Evolutionary conservation across 148 eudicot species (phyloP).

Genomic region (Vaccinium vitisidaea): DNA sequence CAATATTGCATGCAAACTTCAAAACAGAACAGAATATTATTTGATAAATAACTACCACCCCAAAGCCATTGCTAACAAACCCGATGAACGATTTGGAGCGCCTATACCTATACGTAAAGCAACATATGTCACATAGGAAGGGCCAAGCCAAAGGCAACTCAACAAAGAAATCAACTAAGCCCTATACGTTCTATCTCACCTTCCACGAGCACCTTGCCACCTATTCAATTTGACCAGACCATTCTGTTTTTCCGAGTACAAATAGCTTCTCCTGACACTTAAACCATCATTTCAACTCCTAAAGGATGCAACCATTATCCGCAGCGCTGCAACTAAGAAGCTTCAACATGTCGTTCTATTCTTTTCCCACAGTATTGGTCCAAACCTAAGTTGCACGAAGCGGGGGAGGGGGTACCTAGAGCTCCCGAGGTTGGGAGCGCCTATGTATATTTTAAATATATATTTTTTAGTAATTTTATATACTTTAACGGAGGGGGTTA

Average conservation of each 20-base stretch:
- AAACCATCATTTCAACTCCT: not conserved
- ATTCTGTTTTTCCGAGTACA: not conserved
- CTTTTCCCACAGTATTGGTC: not conserved
- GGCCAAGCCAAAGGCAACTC: not conserved
- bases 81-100: not conserved
- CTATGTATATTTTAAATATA: too few relatives aligned
- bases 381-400: too few relatives aligned
- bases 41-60: not conserved
- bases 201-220: not conserved
- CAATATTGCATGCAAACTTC: not conserved
- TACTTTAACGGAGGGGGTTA: too few relatives aligned
- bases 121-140: not conserved
- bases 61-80: not conserved
- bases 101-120: not conserved
- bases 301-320: not conserved
- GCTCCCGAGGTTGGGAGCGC: too few relatives aligned
- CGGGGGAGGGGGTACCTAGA: too few relatives aligned
- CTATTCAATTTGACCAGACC: not conserved
- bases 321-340: not conserved
- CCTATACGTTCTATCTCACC: not conserved
- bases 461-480: too few relatives aligned
- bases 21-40: not conserved
- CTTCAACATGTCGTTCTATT: not conserved
- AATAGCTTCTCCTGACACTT: not conserved
- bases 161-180: not conserved